Conservation (phyloP, 2,329 filamentous ascomycete genomes). For the Penicillium sclerotiorum region DNA sequence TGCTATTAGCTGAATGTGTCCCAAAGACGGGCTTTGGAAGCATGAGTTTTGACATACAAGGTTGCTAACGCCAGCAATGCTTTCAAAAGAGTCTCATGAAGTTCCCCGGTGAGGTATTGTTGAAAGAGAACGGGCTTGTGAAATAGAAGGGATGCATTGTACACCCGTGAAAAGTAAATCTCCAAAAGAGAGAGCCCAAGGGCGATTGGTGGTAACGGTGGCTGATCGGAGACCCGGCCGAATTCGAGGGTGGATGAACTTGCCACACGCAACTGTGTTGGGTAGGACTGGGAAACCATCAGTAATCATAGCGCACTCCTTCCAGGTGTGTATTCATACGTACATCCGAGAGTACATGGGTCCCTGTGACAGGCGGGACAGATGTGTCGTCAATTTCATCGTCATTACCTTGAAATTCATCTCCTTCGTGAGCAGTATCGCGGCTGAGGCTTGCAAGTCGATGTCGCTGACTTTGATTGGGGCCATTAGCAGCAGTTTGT, state of each 20-base stretch:
- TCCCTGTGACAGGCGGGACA: not conserved
- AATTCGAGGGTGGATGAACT: not conserved
- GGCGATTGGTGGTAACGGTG: slow-evolving; percentile 1
- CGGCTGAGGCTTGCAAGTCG: not conserved
- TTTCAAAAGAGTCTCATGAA: not conserved
- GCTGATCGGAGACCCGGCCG: not conserved
- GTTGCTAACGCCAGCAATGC: not conserved
- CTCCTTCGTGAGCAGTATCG: not conserved
- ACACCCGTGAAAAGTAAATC: slow-evolving; percentile 4
- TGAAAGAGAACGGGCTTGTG: slow-evolving; percentile 4
- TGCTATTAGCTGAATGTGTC: not conserved
- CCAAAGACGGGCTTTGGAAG: not conserved
- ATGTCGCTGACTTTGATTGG: not conserved
- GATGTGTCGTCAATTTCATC: not conserved
- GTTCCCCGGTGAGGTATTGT: not conserved
- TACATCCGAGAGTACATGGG: slow-evolving; percentile 2
- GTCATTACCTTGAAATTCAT: not conserved
- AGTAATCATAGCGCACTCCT: not conserved
- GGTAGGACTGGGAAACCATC: slow-evolving; percentile 1
- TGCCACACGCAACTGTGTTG: not conserved
- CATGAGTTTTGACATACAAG: not conserved
- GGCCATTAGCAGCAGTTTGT: not conserved
- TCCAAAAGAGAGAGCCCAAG: slow-evolving; percentile 5
- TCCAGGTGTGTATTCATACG: not conserved
- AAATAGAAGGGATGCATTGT: slow-evolving; percentile 1